These are phyloP conservation scores for Gaillardinia entomophila DNA, from an alignment of 805 yeast genomes.

Conservation along the genomic window DNA sequence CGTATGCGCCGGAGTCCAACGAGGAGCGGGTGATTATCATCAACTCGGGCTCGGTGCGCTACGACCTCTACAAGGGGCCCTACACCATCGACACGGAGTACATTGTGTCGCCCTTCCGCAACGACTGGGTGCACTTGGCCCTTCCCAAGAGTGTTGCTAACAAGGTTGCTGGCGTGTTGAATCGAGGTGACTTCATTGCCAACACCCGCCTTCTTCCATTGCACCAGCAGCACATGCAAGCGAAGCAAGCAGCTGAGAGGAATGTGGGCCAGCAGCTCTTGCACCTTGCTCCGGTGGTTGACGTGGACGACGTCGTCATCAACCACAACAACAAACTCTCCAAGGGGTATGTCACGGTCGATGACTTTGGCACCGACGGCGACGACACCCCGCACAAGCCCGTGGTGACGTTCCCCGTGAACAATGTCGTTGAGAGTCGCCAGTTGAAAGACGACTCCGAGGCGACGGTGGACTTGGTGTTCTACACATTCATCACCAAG, in stretches of 20 bases:
- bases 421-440: constrained; percentile 68
- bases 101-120: constrained; percentile 80
- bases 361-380: constrained; percentile 81
- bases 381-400: constrained; percentile 75
- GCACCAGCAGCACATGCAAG: constrained; percentile 11
- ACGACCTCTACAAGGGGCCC: constrained; percentile 79
- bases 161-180: constrained; percentile 49
- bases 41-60: constrained; percentile 86
- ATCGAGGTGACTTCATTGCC: constrained; percentile 46
- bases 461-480: constrained; percentile 58
- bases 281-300: neutral
- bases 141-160: constrained; percentile 57
- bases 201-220: constrained; percentile 15
- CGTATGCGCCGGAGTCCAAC: constrained; percentile 12
- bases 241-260: neutral
- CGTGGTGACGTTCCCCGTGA: constrained; percentile 54
- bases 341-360: constrained; percentile 76
- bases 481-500: constrained; percentile 64
- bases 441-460: constrained; percentile 22
- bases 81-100: constrained; percentile 76
- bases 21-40: constrained; percentile 48
- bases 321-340: constrained; percentile 18
- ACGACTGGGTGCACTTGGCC: constrained; percentile 66
- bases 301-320: constrained; percentile 1
- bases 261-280: neutral